phyloP scores from a whole-genome alignment of 768 basidiomycete species.

The Termitomyces sp. region DNA sequence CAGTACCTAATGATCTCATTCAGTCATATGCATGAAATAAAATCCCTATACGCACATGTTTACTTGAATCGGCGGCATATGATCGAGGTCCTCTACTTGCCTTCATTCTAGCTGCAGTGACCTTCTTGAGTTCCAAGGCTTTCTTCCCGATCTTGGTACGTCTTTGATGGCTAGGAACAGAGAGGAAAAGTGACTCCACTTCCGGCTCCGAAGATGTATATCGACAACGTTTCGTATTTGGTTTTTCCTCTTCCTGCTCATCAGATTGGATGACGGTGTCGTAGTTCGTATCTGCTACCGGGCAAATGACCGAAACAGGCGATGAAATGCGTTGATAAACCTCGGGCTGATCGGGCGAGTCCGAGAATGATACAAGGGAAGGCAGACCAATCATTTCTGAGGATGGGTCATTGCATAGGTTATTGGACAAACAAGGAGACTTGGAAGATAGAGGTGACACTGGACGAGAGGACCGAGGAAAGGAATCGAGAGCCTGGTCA shows the following conservation, averaged over 20 bases:
- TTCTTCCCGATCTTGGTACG: not conserved
- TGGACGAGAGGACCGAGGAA: not conserved
- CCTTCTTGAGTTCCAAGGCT: not conserved
- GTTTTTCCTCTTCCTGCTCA: not conserved
- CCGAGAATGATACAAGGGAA: not conserved
- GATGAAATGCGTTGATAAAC: not conserved
- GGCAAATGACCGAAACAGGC: not conserved
- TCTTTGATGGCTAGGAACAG: not conserved
- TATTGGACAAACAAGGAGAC: not conserved
- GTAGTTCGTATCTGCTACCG: not conserved
- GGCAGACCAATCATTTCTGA: not conserved
- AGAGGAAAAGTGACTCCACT: not conserved
- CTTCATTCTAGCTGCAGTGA: not conserved
- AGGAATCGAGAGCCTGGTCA: not conserved
- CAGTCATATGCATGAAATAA: not conserved
- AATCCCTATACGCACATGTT: not conserved
- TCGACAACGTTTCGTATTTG: not conserved
- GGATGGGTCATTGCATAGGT: not conserved
- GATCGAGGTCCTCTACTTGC: not conserved
- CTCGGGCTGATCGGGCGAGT: not conserved
- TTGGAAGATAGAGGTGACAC: not conserved
- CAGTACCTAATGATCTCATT: not conserved
- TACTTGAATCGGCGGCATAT: not conserved
- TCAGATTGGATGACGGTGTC: not conserved
- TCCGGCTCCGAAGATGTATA: not conserved